These are phyloP conservation scores for Sordariomycetes sp. DNA, from an alignment of 2,329 filamentous ascomycete genomes.

Conservation along the genomic window DNA sequence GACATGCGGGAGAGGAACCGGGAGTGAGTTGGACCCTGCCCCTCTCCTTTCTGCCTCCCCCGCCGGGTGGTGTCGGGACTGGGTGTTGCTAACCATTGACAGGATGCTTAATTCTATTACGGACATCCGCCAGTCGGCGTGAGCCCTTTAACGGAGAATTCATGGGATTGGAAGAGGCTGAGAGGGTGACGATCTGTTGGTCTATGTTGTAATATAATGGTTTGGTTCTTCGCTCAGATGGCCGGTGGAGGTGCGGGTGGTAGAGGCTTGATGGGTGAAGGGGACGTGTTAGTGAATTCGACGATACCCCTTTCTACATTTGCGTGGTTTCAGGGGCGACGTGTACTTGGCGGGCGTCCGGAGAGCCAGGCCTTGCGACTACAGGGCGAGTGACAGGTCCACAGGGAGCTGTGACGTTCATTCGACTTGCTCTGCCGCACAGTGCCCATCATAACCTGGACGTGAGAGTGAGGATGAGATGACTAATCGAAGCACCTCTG, in stretches of 20 bases:
- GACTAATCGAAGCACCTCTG: too few species aligned
- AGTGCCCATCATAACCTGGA: too few species aligned
- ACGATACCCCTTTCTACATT: neutral
- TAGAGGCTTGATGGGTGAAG: neutral
- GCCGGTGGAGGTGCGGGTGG: too few species aligned
- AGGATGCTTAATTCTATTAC: constrained; percentile 15
- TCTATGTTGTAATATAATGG: neutral
- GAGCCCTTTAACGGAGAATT: neutral
- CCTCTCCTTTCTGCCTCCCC: neutral
- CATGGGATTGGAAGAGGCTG: neutral
- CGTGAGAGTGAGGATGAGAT: too few species aligned
- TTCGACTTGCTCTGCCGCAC: too few species aligned
- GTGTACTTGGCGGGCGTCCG: too few species aligned
- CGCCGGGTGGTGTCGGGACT: neutral
- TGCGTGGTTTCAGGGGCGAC: too few species aligned
- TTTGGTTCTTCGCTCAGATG: neutral
- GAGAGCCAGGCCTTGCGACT: too few species aligned
- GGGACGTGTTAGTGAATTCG: neutral
- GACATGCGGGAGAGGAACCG: constrained; percentile 46
- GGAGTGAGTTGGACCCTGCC: constrained; percentile 18
- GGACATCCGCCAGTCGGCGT: constrained; percentile 4
- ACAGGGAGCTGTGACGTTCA: too few species aligned
- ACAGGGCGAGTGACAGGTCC: too few species aligned
- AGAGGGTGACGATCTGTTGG: neutral
- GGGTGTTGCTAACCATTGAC: neutral